Percentiles rank a stretch among this genome's conserved stretches.
Conservation (phyloP, 2,329 filamentous ascomycete species). For the Trichoderma lentiforme region DNA sequence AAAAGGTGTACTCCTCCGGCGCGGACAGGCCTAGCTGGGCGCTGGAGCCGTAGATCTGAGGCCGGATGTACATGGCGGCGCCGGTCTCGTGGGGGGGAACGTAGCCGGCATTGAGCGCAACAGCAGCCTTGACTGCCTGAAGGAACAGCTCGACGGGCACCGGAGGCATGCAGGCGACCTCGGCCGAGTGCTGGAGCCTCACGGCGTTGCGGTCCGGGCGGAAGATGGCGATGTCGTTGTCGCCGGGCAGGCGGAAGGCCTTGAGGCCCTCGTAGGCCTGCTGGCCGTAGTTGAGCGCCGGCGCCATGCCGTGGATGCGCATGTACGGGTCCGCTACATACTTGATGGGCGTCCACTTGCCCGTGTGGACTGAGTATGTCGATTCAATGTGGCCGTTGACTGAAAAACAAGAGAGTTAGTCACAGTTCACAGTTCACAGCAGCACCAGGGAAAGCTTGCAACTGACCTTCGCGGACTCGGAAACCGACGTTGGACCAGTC, state of each 20-base stretch:
- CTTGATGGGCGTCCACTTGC: slow-evolving; percentile 71
- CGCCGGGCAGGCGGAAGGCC: slow-evolving; percentile 76
- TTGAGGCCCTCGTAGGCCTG: slow-evolving; percentile 99
- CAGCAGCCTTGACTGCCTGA: slow-evolving; percentile 72
- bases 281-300: slow-evolving; percentile 93
- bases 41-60: slow-evolving; percentile 80
- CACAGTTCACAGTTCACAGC: background rate
- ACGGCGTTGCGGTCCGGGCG: slow-evolving; percentile 79
- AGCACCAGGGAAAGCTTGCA: background rate
- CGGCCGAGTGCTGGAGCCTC: slow-evolving; percentile 80
- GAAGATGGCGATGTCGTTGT: slow-evolving; percentile 76
- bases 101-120: slow-evolving; percentile 82
- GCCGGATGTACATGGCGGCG: slow-evolving; percentile 89
- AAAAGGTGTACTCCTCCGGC: slow-evolving; percentile 89
- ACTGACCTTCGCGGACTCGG: slow-evolving; percentile 78
- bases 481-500: slow-evolving; percentile 96
- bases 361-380: slow-evolving; percentile 70
- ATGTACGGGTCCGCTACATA: slow-evolving; percentile 84
- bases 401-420: slow-evolving; percentile 31
- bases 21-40: slow-evolving; percentile 84
- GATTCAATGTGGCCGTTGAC: slow-evolving; percentile 95
- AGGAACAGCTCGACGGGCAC: slow-evolving; percentile 76
- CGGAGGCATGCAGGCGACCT: slow-evolving; percentile 76
- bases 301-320: slow-evolving; percentile 90
- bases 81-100: slow-evolving; percentile 88